A percentile compares a stretch with the other conserved stretches of the same genome.
phyloP scores from a whole-genome alignment of 2,329 filamentous ascomycete genomes.

The Westerdykella ornata region DNA sequence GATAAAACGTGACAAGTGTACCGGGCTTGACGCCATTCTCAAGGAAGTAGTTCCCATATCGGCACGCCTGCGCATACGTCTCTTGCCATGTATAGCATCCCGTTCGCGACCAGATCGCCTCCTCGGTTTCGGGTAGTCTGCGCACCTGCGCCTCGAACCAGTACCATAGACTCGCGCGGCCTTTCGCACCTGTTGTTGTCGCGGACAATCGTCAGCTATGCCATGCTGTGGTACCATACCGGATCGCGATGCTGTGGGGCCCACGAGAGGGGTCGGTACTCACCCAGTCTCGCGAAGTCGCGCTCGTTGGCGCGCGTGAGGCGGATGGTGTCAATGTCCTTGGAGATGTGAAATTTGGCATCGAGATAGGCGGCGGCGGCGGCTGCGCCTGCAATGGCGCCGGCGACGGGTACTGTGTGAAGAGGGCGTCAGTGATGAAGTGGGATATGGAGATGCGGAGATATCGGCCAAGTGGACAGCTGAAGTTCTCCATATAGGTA shows the following conservation, averaged over 20 bases:
- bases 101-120: slow-evolving; percentile 61
- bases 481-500: background rate
- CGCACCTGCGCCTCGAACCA: slow-evolving; percentile 54
- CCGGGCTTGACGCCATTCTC: slow-evolving; percentile 50
- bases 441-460: slow-evolving; percentile 3
- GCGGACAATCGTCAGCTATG: slow-evolving; percentile 8
- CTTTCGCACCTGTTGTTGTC: slow-evolving; percentile 41
- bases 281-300: slow-evolving; percentile 47
- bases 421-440: slow-evolving; percentile 1
- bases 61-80: slow-evolving; percentile 37
- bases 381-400: slow-evolving; percentile 29
- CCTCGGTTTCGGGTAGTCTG: slow-evolving; percentile 43
- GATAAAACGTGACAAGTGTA: slow-evolving; percentile 59
- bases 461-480: background rate
- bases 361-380: slow-evolving; percentile 56
- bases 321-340: slow-evolving; percentile 52
- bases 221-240: background rate
- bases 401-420: slow-evolving; percentile 25
- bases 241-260: slow-evolving; percentile 1
- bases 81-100: slow-evolving; percentile 41
- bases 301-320: slow-evolving; percentile 40
- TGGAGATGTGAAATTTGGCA: slow-evolving; percentile 60
- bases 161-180: slow-evolving; percentile 58
- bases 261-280: slow-evolving; percentile 7
- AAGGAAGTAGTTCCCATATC: slow-evolving; percentile 33